These are phyloP conservation scores for Fusarium verrucosum DNA, from an alignment of 2,329 filamentous ascomycete species.

Conservation along the genomic window DNA sequence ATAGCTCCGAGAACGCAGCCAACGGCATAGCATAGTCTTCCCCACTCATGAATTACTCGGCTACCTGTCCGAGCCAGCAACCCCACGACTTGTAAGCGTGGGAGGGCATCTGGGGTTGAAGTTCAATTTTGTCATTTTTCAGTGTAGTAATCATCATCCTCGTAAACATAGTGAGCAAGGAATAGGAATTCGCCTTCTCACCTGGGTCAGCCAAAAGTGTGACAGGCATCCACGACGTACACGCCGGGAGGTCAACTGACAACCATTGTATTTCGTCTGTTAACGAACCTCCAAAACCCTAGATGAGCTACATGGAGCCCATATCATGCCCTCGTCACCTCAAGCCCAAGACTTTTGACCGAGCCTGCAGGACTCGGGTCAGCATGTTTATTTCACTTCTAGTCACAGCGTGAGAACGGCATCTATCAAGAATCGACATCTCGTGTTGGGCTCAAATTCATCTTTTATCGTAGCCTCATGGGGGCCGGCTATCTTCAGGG, in stretches of 20 bases:
- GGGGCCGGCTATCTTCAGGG: slow-evolving; percentile 49
- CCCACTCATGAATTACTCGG: slow-evolving; percentile 7
- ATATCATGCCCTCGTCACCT: background rate
- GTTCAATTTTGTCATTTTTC: slow-evolving; percentile 2
- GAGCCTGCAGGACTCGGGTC: too few species aligned
- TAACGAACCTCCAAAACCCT: too few species aligned
- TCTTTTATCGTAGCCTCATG: slow-evolving; percentile 51
- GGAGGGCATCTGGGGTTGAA: too few species aligned
- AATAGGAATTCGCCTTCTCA: slow-evolving; percentile 1
- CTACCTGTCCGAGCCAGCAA: slow-evolving; percentile 11
- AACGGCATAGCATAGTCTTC: slow-evolving; percentile 5
- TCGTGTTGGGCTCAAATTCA: slow-evolving; percentile 48
- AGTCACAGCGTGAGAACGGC: background rate
- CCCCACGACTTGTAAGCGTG: slow-evolving; percentile 3
- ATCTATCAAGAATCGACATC: slow-evolving; percentile 39
- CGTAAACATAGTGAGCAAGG: slow-evolving; percentile 4
- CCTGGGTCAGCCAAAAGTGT: slow-evolving; percentile 8
- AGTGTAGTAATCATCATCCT: background rate
- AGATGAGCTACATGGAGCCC: background rate
- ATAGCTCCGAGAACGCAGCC: background rate
- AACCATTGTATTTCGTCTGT: background rate
- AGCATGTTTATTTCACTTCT: background rate
- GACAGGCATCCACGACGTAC: slow-evolving; percentile 3
- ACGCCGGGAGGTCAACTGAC: slow-evolving; percentile 25
- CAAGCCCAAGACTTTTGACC: background rate